Evolutionary conservation across 331 rosid species (phyloP).

Genomic region (Acacia concinna): DNA sequence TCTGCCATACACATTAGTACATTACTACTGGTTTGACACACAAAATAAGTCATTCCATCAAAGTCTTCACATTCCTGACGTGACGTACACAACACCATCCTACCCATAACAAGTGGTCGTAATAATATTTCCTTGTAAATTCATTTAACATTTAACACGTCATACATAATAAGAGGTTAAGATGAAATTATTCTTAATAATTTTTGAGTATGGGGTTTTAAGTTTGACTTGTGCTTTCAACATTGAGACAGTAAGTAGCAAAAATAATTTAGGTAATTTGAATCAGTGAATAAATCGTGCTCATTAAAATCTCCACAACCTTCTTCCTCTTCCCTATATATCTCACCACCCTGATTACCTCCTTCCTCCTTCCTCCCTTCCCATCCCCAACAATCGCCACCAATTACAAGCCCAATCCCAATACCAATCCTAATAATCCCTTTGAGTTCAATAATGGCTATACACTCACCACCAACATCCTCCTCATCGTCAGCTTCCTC

Average conservation of each 20-base stretch:
- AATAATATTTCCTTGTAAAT: neutral
- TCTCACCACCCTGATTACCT: neutral
- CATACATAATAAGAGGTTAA: too few relatives aligned
- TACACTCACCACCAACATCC: slow-evolving; percentile 50
- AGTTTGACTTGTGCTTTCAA: too few relatives aligned
- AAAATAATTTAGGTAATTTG: neutral
- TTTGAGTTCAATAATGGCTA: neutral
- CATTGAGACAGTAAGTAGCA: too few relatives aligned
- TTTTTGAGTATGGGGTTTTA: too few relatives aligned
- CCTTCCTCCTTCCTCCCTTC: too few relatives aligned
- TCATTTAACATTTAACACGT: neutral
- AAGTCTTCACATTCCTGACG: neutral
- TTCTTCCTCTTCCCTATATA: neutral
- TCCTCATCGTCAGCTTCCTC: slow-evolving; percentile 54
- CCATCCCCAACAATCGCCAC: neutral
- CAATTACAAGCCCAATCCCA: neutral
- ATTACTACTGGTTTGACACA: neutral
- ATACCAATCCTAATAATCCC: neutral
- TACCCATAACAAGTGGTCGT: neutral
- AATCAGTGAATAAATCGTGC: neutral
- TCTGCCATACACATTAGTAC: too few relatives aligned
- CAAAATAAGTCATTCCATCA: neutral
- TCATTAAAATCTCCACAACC: neutral
- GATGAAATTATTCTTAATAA: too few relatives aligned
- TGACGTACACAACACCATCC: neutral